Evolutionary conservation across 768 basidiomycete species (phyloP), one percentile per base, ranked within the genome.

Genomic region (Dioszegia aurantiaca): DNA sequence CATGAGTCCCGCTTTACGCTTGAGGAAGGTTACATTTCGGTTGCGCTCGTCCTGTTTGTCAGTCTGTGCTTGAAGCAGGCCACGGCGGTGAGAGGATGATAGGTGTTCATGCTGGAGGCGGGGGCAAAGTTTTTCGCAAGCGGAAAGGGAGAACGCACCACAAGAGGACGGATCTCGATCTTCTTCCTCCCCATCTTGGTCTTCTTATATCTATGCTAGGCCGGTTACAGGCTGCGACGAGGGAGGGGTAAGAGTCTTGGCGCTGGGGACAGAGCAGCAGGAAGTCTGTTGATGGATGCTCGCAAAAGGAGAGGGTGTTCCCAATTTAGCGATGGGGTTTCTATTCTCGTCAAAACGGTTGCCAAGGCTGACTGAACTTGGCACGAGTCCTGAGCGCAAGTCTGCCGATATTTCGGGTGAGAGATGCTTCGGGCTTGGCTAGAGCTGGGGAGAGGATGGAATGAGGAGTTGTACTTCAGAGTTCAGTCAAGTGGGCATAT

Each of bases 1-100:
- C 71, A 77, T 73, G 57, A 77, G 45, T 23, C 75, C 75, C 6
- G 73, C 73, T 66, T 77, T 77, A 12, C 75, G 64, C 70, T 76
- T 76, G 39, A 76, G 62, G 58, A 76, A 76, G 21, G 75, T 76
- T 28, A 76, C 75, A 68, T 74, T 76, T 8, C 75, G 58, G 60
- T 76, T 76, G 1, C 75, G 63, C 49, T 76, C 75, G 26, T 76
- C 74, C 72, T 76, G 44, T 9, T 9, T 8, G 39, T 33, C 36
- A 53, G 51, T 21, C 14, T 47, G 26, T 30, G 44, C 26, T 8
- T 9, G 44, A 23, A 17, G 44, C 19, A 42, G 9, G 40, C 16
- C 8, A 17, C 19, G 40, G 40, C 40, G 9, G n/a, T 21, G 40
- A 42, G 30, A 17, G 45, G 45, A n/a, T 10, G 14, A 21, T 42